Evolutionary conservation across 1,139 yeast genomes (phyloP).

Genomic region (Meyerozyma sp.): DNA sequence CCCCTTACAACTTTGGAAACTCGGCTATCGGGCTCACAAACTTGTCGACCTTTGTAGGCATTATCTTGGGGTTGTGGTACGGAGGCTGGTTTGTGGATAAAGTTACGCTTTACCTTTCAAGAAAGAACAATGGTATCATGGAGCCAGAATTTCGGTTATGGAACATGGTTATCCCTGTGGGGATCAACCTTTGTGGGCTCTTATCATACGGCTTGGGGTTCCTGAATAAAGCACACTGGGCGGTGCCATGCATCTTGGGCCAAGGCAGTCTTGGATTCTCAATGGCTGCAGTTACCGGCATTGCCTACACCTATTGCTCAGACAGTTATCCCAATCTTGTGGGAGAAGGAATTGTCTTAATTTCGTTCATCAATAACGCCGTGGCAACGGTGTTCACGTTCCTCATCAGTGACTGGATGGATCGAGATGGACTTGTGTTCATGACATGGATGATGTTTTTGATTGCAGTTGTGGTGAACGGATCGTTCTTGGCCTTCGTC

Average conservation of each 20-base stretch:
- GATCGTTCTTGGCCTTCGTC: slow-evolving; percentile 6
- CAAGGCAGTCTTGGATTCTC: slow-evolving; percentile 67
- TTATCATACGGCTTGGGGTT: slow-evolving; percentile 34
- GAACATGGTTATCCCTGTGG: slow-evolving; percentile 60
- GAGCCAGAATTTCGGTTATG: slow-evolving; percentile 81
- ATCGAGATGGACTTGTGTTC: slow-evolving; percentile 40
- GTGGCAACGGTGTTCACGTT: slow-evolving; percentile 80
- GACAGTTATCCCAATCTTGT: slow-evolving; percentile 70
- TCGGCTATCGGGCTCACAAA: slow-evolving; percentile 81
- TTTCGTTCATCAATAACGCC: slow-evolving; percentile 71
- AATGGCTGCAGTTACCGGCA: slow-evolving; percentile 72
- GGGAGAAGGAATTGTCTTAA: slow-evolving; percentile 84
- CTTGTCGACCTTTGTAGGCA: slow-evolving; percentile 35
- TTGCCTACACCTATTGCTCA: slow-evolving; percentile 67
- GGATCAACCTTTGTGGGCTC: slow-evolving; percentile 70
- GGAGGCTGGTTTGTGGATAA: slow-evolving; percentile 73
- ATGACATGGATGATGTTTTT: slow-evolving; percentile 49
- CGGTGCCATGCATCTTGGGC: slow-evolving; percentile 52
- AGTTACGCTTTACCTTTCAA: slow-evolving; percentile 69
- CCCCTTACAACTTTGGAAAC: slow-evolving; percentile 62
- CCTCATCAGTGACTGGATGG: slow-evolving; percentile 17
- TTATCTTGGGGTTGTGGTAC: slow-evolving; percentile 62
- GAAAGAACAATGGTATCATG: slow-evolving; percentile 60
- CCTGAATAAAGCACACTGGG: slow-evolving; percentile 46
- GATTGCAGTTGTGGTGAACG: slow-evolving; percentile 7